These are phyloP conservation scores for Phaffomyces antillensis DNA, from an alignment of 805 yeast species.

Conservation along the genomic window DNA sequence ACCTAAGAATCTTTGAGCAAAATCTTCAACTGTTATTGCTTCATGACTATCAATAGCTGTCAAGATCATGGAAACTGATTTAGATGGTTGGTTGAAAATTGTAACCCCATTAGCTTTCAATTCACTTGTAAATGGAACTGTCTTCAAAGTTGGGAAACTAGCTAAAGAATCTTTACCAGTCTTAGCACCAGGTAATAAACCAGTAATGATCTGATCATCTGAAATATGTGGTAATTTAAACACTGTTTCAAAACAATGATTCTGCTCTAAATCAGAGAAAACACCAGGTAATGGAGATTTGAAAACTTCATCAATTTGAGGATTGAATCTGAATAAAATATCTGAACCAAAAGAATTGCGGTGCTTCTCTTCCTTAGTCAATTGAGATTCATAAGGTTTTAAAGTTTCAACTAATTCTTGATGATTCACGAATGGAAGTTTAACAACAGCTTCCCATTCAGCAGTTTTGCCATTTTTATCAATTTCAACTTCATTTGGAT, in stretches of 20 bases:
- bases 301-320: constrained; percentile 61
- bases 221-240: constrained; percentile 44
- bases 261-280: constrained; percentile 71
- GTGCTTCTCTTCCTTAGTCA: constrained; percentile 60
- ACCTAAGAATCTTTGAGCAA: constrained; percentile 56
- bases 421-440: constrained; percentile 87
- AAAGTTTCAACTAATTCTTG: constrained; percentile 65
- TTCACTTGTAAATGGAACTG: constrained; percentile 52
- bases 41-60: constrained; percentile 47
- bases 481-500: constrained; percentile 79
- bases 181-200: constrained; percentile 59
- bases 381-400: constrained; percentile 51
- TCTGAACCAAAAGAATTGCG: constrained; percentile 76
- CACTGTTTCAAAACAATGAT: constrained; percentile 65
- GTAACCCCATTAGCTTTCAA: constrained; percentile 56
- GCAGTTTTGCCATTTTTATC: constrained; percentile 95
- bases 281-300: constrained; percentile 72
- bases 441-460: constrained; percentile 96
- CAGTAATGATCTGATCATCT: constrained; percentile 36
- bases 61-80: constrained; percentile 74
- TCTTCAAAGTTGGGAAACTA: constrained; percentile 81
- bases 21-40: constrained; percentile 52
- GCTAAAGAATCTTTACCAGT: constrained; percentile 69
- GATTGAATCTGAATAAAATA: constrained; percentile 62
- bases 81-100: constrained; percentile 81